phyloP scores from a whole-genome alignment of 2,329 filamentous ascomycete genomes.

The Tolypocladium album region DNA sequence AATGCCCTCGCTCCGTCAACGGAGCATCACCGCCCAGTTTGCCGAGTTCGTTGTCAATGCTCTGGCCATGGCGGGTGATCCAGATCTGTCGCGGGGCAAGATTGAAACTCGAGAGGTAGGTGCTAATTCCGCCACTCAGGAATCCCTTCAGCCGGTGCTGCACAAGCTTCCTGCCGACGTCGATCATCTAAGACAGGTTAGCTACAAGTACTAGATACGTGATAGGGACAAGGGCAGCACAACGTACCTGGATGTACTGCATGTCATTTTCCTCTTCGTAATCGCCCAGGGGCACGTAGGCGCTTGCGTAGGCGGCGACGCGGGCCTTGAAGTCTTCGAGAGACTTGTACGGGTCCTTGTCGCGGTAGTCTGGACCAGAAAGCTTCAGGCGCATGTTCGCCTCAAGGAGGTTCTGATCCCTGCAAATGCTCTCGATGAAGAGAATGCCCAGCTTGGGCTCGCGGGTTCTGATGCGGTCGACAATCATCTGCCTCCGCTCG shows the following conservation, averaged over 20 bases:
- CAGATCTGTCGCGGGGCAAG: slow-evolving; percentile 91
- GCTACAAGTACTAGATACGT: neutral
- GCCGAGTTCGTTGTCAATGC: slow-evolving; percentile 72
- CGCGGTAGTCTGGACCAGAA: slow-evolving; percentile 89
- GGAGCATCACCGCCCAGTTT: slow-evolving; percentile 88
- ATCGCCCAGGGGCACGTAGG: slow-evolving; percentile 80
- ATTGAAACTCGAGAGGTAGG: slow-evolving; percentile 95
- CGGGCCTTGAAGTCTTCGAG: slow-evolving; percentile 87
- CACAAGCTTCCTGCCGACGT: slow-evolving; percentile 89
- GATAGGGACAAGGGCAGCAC: neutral
- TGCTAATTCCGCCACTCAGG: slow-evolving; percentile 81
- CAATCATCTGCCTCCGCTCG: slow-evolving; percentile 70
- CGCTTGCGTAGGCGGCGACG: slow-evolving; percentile 86
- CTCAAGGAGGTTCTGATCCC: slow-evolving; percentile 74
- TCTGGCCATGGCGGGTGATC: slow-evolving; percentile 94
- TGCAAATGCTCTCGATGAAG: slow-evolving; percentile 90
- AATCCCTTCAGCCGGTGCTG: slow-evolving; percentile 88
- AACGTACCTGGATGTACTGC: slow-evolving; percentile 71
- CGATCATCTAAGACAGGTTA: slow-evolving; percentile 62
- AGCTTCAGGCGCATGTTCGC: slow-evolving; percentile 97
- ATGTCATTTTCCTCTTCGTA: slow-evolving; percentile 86
- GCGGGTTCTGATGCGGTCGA: slow-evolving; percentile 69
- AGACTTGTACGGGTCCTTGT: slow-evolving; percentile 79
- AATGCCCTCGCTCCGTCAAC: slow-evolving; percentile 67
- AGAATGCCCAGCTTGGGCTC: slow-evolving; percentile 85